Base-by-base conservation (phyloP, 75 land plant genomes). In the Isoetes taiwanensis region DNA sequence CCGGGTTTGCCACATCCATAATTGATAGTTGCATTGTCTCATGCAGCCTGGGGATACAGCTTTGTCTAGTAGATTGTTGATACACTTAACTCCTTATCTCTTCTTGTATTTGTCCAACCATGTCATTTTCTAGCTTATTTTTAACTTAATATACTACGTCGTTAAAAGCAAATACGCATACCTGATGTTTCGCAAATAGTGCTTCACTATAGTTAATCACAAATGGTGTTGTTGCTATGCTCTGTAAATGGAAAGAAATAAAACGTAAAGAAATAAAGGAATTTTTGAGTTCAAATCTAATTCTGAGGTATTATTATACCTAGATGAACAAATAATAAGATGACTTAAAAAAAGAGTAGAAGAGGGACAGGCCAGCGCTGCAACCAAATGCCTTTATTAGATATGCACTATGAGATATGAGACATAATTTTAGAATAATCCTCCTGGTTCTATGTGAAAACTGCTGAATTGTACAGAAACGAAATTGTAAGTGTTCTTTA, bases 161-260 rank as follows among this genome's bases (percentile, higher is more conserved):
- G n/a, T n/a, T n/a, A n/a, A n/a, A n/a, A n/a, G n/a, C n/a, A n/a
- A n/a, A 16, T 8, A n/a, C 5, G 25, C 16, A 3, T 85, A 90
- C 96, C 41, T 96, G 96, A 56, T 94, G 89, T 60, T 78, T 80
- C 32, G 96, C 90, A 39, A 94, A 81, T 10, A 94, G 65, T 21
- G 99, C 99, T 65, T 96, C 99, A 68, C 64, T 88, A 60, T 94
- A 94, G 42, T 94, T 84, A 23, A 94, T 46, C 39, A 89, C 66
- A 35, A 75, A 94, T 23, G 99, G 99, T 41, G 96, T 80, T 42
- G 80, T 79, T 46, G 90, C 69, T 31, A 94, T 78, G 50, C 85
- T 89, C 96, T 90, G 72, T 39, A 61, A 52, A 3, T 17, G 27
- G 12, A 19, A 32, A 61, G 30, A 6, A 4, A n/a, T 9, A 3